Percentiles rank a stretch among this genome's conserved stretches.
Evolutionary conservation across 1,284 basidiomycete genomes (phyloP).

Genomic region (Tilletiopsis washingtonensis): DNA sequence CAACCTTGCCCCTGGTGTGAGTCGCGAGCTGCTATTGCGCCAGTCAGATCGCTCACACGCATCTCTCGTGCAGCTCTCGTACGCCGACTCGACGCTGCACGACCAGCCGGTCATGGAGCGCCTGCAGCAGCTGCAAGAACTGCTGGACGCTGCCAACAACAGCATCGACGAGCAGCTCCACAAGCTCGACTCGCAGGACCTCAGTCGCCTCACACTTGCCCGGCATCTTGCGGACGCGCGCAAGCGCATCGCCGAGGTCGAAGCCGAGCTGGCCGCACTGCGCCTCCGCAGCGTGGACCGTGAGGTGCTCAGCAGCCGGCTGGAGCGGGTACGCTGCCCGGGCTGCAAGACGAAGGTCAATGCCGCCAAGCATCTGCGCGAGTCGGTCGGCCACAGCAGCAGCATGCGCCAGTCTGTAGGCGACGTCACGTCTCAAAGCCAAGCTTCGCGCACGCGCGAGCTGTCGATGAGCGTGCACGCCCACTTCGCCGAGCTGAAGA

Average conservation of each 20-base stretch:
- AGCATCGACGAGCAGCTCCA: constrained; percentile 30
- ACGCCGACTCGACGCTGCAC: constrained; percentile 32
- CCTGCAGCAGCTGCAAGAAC: constrained; percentile 20
- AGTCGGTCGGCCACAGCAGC: too few species aligned
- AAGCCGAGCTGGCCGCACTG: constrained; percentile 20
- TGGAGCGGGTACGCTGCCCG: neutral
- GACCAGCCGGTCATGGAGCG: constrained; percentile 17
- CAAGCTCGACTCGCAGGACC: constrained; percentile 21
- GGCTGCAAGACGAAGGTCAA: neutral
- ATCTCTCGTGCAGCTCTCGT: neutral
- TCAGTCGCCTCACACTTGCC: constrained; percentile 21
- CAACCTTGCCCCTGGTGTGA: too few species aligned
- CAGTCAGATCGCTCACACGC: too few species aligned
- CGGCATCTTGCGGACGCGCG: constrained; percentile 18
- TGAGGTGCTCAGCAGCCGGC: neutral
- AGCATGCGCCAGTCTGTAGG: constrained; percentile 2
- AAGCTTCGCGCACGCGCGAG: constrained; percentile 12
- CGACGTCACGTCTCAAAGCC: constrained; percentile 6
- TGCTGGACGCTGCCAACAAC: constrained; percentile 26
- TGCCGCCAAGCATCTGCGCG: neutral
- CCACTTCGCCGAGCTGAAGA: constrained; percentile 26
- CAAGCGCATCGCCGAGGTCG: constrained; percentile 19
- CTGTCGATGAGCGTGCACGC: constrained; percentile 20
- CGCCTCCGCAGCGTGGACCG: constrained; percentile 6
- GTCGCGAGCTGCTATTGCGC: too few species aligned